Base-by-base conservation (phyloP, 805 yeast species). In the Metschnikowia sp. region DNA sequence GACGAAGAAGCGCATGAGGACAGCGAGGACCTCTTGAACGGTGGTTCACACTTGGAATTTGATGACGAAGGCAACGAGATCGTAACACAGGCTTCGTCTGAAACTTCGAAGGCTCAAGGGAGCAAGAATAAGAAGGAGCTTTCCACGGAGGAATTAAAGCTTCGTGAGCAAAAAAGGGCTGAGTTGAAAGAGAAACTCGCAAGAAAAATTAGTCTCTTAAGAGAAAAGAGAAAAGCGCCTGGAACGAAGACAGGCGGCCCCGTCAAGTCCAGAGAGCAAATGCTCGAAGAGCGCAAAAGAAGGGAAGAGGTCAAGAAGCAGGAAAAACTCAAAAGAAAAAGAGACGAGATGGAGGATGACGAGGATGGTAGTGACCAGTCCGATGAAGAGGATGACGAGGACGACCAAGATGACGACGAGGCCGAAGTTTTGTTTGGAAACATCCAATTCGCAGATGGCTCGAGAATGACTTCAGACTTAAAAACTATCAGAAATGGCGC, bases 151-250 rank as follows among this genome's bases (percentile, higher is more conserved):
- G 81, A 81, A 56, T 66, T 78, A 60, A 63, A 62, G 51, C 74
- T 69, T 47, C 78, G 70, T 45, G 74, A 77, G 40, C 79, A 76
- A 49, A 80, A 83, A 34, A 68, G 89, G 41, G 78, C 78, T 5
- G 85, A 81, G 55, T 75, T 94, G 50, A 82, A 91, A 60, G 85
- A 83, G n/a, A 86, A 86, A 63, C 77, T 94, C 38, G 84, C 92
- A 29, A 78, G 77, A 13, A 88, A 83, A 64, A 91, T 94, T 53
- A 78, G 72, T 47, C 69, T 68, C 8, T 60, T 94, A 69, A 82
- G 83, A 55, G 90, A 84, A 46, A 86, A 81, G 66, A 82, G 99
- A 63, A 91, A 86, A 59, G 99, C 98, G 1, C 94, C 95, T 1
- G 98, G 98, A 2, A 72, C 91, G 1, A 84, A 81, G 39, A 82